phyloP scores from a whole-genome alignment of 2,329 filamentous ascomycete genomes.

The Coniosporium tulheliwenetii region DNA sequence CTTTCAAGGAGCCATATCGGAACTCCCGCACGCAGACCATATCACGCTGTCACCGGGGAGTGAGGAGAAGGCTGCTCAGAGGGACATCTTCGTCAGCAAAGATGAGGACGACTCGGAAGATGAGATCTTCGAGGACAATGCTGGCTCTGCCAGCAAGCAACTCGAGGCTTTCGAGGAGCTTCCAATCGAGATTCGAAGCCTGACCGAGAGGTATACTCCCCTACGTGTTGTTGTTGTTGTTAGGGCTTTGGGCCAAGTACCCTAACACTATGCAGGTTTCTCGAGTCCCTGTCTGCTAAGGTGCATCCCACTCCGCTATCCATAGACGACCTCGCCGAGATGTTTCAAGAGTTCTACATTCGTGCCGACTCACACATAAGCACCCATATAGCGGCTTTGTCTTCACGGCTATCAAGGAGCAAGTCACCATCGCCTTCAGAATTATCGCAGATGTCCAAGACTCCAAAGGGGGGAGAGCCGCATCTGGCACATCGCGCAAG shows the following conservation, averaged over 20 bases:
- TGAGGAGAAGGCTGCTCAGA: conserved; percentile 13
- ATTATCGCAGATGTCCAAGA: conserved; percentile 41
- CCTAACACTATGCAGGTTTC: conserved; percentile 45
- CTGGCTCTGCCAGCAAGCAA: conserved; percentile 9
- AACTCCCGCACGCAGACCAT: conserved; percentile 26
- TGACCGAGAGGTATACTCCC: conserved; percentile 63
- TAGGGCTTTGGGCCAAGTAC: not conserved
- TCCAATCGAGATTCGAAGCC: conserved; percentile 80
- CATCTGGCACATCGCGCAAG: conserved; percentile 17
- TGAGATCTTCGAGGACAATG: conserved; percentile 3
- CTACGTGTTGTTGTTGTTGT: not conserved
- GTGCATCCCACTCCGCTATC: conserved; percentile 71
- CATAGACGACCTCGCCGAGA: conserved; percentile 64
- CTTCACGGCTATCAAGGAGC: conserved; percentile 57
- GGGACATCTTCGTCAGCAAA: conserved; percentile 25
- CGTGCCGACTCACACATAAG: conserved; percentile 67
- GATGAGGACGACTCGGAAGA: conserved; percentile 17
- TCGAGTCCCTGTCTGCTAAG: conserved; percentile 77
- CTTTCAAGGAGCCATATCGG: conserved; percentile 25
- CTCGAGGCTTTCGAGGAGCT: conserved; percentile 71
- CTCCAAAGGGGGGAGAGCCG: conserved; percentile 27
- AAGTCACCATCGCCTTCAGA: conserved; percentile 42
- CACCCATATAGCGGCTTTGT: conserved; percentile 71
- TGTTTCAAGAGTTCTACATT: conserved; percentile 90
- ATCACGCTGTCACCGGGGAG: conserved; percentile 18